Evolutionary conservation across 2,329 filamentous ascomycete genomes (phyloP).

Genomic region (Colletotrichum orbiculare): DNA sequence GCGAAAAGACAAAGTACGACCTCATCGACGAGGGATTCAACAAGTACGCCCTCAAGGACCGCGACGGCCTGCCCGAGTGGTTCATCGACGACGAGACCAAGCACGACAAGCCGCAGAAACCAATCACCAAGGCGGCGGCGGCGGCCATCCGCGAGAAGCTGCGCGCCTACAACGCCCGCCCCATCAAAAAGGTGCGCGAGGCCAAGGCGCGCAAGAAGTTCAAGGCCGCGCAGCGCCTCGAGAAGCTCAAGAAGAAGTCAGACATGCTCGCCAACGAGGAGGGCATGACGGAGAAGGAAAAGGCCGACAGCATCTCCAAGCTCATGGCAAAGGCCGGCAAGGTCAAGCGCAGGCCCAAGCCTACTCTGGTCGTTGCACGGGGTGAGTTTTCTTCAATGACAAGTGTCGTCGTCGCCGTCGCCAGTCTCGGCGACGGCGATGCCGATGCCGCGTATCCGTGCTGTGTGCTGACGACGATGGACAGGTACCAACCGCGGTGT

Average conservation of each 20-base stretch:
- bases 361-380: slow-evolving; percentile 89
- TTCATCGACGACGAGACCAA: slow-evolving; percentile 91
- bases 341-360: slow-evolving; percentile 85
- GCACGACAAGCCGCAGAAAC: slow-evolving; percentile 86
- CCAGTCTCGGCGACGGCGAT: neutral
- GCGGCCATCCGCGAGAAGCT: slow-evolving; percentile 94
- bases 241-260: slow-evolving; percentile 98
- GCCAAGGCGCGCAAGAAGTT: slow-evolving; percentile 97
- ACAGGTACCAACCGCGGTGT: slow-evolving; percentile 77
- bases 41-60: slow-evolving; percentile 89
- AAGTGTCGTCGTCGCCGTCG: neutral
- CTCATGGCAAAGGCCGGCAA: slow-evolving; percentile 84
- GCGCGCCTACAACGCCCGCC: slow-evolving; percentile 91
- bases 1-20: slow-evolving; percentile 82
- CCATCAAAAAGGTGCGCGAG: slow-evolving; percentile 99
- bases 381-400: slow-evolving; percentile 55
- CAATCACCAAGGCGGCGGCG: slow-evolving; percentile 91
- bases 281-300: slow-evolving; percentile 94
- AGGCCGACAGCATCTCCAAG: slow-evolving; percentile 84
- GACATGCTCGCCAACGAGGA: slow-evolving; percentile 90
- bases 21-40: slow-evolving; percentile 94
- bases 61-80: slow-evolving; percentile 95
- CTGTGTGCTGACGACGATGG: neutral
- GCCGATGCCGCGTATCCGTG: too few species aligned
- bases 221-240: slow-evolving; percentile 87